Evolutionary conservation across 768 basidiomycete species (phyloP).

Genomic region (Trametes sanguinea): DNA sequence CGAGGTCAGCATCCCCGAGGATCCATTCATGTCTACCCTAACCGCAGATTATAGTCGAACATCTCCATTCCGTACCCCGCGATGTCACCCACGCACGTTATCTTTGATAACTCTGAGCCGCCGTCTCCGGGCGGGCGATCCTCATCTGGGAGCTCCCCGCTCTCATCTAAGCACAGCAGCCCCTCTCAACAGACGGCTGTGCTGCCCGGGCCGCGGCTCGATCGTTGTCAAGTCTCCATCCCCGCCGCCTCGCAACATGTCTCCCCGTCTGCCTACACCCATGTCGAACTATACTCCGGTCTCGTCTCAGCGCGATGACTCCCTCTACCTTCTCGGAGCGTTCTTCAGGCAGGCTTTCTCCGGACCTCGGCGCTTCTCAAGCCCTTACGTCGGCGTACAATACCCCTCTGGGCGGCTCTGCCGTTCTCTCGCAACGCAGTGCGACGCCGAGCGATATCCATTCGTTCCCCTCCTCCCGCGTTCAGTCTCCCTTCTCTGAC

Average conservation of each 20-base stretch:
- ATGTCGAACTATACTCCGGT: slow-evolving; percentile 15
- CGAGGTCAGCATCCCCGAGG: slow-evolving; percentile 43
- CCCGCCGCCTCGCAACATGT: background rate
- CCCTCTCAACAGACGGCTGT: slow-evolving; percentile 5
- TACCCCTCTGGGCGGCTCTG: slow-evolving; percentile 21
- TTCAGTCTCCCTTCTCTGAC: slow-evolving; percentile 28
- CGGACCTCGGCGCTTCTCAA: slow-evolving; percentile 14
- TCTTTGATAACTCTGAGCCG: slow-evolving; percentile 40
- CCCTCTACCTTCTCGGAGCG: slow-evolving; percentile 9
- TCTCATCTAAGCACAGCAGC: slow-evolving; percentile 3
- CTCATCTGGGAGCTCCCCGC: background rate
- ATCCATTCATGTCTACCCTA: slow-evolving; percentile 3
- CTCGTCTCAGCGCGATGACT: slow-evolving; percentile 18
- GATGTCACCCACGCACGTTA: slow-evolving; percentile 50
- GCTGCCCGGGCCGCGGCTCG: background rate
- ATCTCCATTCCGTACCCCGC: slow-evolving; percentile 47
- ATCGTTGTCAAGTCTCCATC: background rate
- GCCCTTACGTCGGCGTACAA: slow-evolving; percentile 21
- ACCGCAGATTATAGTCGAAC: slow-evolving; percentile 41
- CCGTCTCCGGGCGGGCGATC: slow-evolving; percentile 9
- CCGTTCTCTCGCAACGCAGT: slow-evolving; percentile 3
- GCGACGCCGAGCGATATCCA: slow-evolving; percentile 5
- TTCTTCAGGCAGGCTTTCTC: slow-evolving; percentile 5
- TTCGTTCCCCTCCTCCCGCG: slow-evolving; percentile 13
- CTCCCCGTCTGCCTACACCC: slow-evolving; percentile 19